phyloP scores from a whole-genome alignment of 129 eudicot genomes.

The Lactuca sativa region DNA sequence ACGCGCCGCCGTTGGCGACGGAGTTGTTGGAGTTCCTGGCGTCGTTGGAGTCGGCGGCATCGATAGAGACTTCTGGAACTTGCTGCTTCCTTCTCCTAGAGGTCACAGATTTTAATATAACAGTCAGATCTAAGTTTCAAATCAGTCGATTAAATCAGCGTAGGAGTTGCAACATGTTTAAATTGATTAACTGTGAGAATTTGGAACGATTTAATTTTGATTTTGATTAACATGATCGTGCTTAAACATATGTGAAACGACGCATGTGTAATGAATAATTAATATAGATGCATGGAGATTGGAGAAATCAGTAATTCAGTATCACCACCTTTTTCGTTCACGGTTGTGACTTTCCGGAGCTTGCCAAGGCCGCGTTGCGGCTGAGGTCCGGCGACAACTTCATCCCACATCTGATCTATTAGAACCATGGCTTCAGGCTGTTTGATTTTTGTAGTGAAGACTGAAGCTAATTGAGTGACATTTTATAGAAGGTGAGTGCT shows the following conservation, averaged over 20 bases:
- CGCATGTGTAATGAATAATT: not conserved
- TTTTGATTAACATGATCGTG: not conserved
- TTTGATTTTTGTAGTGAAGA: not conserved
- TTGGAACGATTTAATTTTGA: not conserved
- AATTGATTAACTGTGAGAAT: conserved; percentile 3
- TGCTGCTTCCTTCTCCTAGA: conserved; percentile 48
- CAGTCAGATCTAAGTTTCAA: conserved; percentile 8
- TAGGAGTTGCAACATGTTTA: not conserved
- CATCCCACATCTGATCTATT: conserved; percentile 89
- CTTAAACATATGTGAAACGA: too few species aligned
- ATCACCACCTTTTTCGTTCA: conserved; percentile 37
- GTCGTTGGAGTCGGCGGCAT: conserved; percentile 58
- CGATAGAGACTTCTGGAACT: conserved; percentile 53
- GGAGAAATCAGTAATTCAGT: not conserved
- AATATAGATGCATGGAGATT: not conserved
- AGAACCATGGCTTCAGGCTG: conserved; percentile 39
- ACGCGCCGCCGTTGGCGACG: conserved; percentile 58
- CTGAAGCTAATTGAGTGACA: conserved; percentile 8
- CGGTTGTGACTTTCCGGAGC: conserved; percentile 53
- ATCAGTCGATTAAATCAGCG: not conserved
- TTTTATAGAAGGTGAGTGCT: conserved; percentile 37
- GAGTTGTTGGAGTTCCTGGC: conserved; percentile 59
- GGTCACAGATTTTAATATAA: conserved; percentile 1
- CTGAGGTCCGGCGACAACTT: conserved; percentile 82
- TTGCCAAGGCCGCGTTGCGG: conserved; percentile 74